A percentile compares a stretch with the other conserved stretches of the same genome.
Evolutionary conservation across 139 green algal genomes (phyloP).

Genomic region (Chlorella ohadii): DNA sequence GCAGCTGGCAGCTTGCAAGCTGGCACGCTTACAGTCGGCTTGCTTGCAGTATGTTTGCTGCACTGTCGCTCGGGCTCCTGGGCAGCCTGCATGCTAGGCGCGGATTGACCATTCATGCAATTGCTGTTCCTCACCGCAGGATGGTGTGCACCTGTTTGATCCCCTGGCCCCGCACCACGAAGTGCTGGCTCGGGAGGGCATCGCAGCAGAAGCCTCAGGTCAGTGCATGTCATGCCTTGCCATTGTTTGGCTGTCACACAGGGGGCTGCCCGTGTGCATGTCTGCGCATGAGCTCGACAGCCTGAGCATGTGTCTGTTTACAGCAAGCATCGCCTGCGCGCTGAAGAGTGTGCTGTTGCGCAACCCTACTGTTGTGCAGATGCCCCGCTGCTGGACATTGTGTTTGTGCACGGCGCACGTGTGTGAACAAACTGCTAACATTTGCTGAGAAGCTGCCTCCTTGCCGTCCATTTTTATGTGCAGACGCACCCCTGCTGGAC

Average conservation of each 20-base stretch:
- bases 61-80: too few relatives aligned
- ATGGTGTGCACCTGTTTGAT: constrained; percentile 81
- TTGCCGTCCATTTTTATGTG: background rate
- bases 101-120: background rate
- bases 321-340: too few relatives aligned
- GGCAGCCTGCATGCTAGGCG: background rate
- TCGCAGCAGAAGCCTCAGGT: constrained; percentile 30
- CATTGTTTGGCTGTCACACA: too few relatives aligned
- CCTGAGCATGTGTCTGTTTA: too few relatives aligned
- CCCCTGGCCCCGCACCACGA: constrained; percentile 71
- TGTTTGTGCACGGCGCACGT: constrained; percentile 94
- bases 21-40: too few relatives aligned
- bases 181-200: constrained; percentile 51
- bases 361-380: too few relatives aligned
- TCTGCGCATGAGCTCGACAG: background rate
- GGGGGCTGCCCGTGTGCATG: too few relatives aligned
- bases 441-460: background rate
- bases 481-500: constrained; percentile 66
- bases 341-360: too few relatives aligned
- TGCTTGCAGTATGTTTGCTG: too few relatives aligned
- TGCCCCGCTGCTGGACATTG: constrained; percentile 63
- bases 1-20: too few relatives aligned
- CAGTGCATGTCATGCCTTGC: background rate
- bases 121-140: constrained; percentile 28
- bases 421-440: too few relatives aligned